These are phyloP conservation scores for Ceratobasidium sp. DNA, from an alignment of 1,284 basidiomycete genomes.

Conservation along the genomic window DNA sequence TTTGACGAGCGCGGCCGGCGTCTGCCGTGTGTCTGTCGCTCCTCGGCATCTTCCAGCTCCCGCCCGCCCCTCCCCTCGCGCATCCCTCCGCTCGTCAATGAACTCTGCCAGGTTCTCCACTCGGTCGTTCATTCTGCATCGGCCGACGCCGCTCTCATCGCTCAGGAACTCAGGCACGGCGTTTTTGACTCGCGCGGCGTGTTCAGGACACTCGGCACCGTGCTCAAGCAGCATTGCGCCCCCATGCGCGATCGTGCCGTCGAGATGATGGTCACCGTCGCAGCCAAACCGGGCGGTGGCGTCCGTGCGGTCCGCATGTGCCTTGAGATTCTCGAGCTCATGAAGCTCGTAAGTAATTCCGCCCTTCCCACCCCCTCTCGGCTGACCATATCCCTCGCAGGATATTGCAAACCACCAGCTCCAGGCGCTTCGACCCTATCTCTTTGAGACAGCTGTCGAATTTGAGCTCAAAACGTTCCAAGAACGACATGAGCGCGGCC, in stretches of 20 bases:
- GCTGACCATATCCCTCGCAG: slow-evolving; percentile 52
- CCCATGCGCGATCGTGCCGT: slow-evolving; percentile 89
- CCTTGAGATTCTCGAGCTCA: slow-evolving; percentile 91
- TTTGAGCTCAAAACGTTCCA: slow-evolving; percentile 84
- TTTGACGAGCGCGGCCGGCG: slow-evolving; percentile 67
- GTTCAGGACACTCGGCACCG: slow-evolving; percentile 78
- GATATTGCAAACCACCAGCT: slow-evolving; percentile 96
- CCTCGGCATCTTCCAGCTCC: slow-evolving; percentile 53
- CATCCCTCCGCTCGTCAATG: slow-evolving; percentile 73
- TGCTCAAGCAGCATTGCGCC: slow-evolving; percentile 90
- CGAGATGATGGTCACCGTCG: slow-evolving; percentile 80
- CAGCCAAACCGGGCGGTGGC: slow-evolving; percentile 59
- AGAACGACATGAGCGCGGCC: slow-evolving; percentile 58
- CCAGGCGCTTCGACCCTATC: slow-evolving; percentile 83
- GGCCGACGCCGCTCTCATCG: slow-evolving; percentile 66
- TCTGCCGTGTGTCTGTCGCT: slow-evolving; percentile 66
- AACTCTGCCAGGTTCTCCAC: slow-evolving; percentile 82
- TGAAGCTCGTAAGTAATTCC: slow-evolving; percentile 82
- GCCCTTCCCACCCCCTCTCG: slow-evolving; percentile 38
- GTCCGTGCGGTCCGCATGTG: slow-evolving; percentile 73
- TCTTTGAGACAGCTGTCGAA: slow-evolving; percentile 79
- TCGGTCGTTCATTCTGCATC: slow-evolving; percentile 71
- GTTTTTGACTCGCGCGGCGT: slow-evolving; percentile 85
- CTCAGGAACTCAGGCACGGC: slow-evolving; percentile 78
- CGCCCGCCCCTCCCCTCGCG: slow-evolving; percentile 58